A percentile compares a stretch with the other conserved stretches of the same genome.
Evolutionary conservation across 1,139 yeast species (phyloP).

Genomic region (Hansenula sp.): DNA sequence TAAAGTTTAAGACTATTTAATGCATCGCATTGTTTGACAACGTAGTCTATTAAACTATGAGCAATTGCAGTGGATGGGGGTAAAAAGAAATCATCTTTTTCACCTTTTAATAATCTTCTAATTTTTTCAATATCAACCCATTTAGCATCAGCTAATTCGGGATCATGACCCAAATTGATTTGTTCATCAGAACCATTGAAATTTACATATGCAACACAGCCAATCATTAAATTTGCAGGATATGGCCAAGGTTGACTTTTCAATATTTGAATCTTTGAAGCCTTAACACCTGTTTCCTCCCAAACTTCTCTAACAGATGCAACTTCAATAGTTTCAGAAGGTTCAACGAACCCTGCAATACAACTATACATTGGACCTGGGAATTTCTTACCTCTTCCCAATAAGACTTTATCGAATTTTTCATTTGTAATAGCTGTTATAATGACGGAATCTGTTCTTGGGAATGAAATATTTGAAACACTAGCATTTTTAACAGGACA

Average conservation of each 20-base stretch:
- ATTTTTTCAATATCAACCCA: slow-evolving; percentile 71
- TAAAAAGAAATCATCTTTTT: slow-evolving; percentile 29
- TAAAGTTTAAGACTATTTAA: background rate
- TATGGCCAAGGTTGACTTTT: slow-evolving; percentile 95
- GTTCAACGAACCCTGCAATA: slow-evolving; percentile 94
- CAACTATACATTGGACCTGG: slow-evolving; percentile 65
- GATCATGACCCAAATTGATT: slow-evolving; percentile 75
- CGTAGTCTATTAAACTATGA: slow-evolving; percentile 34
- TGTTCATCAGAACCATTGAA: slow-evolving; percentile 55
- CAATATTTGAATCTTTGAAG: slow-evolving; percentile 54
- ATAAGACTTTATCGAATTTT: slow-evolving; percentile 57
- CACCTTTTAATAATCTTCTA: slow-evolving; percentile 35
- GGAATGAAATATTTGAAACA: slow-evolving; percentile 65
- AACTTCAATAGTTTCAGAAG: slow-evolving; percentile 86
- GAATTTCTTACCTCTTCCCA: slow-evolving; percentile 65
- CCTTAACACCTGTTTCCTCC: slow-evolving; percentile 90
- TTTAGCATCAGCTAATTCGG: slow-evolving; percentile 77
- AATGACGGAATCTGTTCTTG: slow-evolving; percentile 86
- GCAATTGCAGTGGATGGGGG: slow-evolving; percentile 53
- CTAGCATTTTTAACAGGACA: slow-evolving; percentile 55
- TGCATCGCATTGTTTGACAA: slow-evolving; percentile 23
- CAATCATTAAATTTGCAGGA: slow-evolving; percentile 91
- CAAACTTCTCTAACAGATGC: slow-evolving; percentile 88
- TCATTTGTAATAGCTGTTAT: slow-evolving; percentile 73
- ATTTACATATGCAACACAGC: slow-evolving; percentile 76